Evolutionary conservation across 257 asterid species (phyloP).

Genomic region (Cruciata laevipes): DNA sequence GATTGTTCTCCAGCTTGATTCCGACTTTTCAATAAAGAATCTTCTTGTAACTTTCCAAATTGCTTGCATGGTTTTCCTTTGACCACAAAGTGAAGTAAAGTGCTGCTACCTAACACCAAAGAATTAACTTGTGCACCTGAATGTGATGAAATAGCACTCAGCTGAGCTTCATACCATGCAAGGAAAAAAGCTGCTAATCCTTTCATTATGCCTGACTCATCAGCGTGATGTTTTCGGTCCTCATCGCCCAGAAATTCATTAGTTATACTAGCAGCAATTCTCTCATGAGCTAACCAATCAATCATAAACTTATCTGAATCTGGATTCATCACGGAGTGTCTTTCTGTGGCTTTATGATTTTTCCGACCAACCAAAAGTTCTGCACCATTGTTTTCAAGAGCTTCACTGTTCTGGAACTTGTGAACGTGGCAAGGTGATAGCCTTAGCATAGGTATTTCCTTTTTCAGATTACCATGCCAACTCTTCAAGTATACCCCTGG

Average conservation of each 20-base stretch:
- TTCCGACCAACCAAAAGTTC: slow-evolving; percentile 35
- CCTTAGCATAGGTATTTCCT: slow-evolving; percentile 49
- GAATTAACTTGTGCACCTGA: slow-evolving; percentile 45
- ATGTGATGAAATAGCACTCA: slow-evolving; percentile 38
- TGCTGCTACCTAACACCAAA: slow-evolving; percentile 61
- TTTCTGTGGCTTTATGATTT: slow-evolving; percentile 31
- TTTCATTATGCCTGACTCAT: slow-evolving; percentile 31
- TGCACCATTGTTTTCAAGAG: slow-evolving; percentile 29
- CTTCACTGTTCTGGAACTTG: slow-evolving; percentile 36
- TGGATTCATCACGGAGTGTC: slow-evolving; percentile 27
- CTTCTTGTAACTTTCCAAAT: slow-evolving; percentile 34
- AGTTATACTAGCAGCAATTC: slow-evolving; percentile 45
- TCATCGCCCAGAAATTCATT: slow-evolving; percentile 34
- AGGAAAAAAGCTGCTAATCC: slow-evolving; percentile 53
- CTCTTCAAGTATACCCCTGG: slow-evolving; percentile 75
- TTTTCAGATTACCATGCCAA: slow-evolving; percentile 31
- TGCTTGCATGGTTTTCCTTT: slow-evolving; percentile 34
- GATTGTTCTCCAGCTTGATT: slow-evolving; percentile 46
- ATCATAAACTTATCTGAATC: slow-evolving; percentile 45
- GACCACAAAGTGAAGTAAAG: slow-evolving; percentile 62
- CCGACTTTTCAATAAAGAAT: slow-evolving; percentile 22
- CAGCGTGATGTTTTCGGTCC: slow-evolving; percentile 22
- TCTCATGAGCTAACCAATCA: slow-evolving; percentile 75
- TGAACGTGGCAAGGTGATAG: slow-evolving; percentile 76
- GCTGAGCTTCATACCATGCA: slow-evolving; percentile 72